Conservation (phyloP, 2,329 filamentous ascomycete genomes). For the Fusarium setosum region DNA sequence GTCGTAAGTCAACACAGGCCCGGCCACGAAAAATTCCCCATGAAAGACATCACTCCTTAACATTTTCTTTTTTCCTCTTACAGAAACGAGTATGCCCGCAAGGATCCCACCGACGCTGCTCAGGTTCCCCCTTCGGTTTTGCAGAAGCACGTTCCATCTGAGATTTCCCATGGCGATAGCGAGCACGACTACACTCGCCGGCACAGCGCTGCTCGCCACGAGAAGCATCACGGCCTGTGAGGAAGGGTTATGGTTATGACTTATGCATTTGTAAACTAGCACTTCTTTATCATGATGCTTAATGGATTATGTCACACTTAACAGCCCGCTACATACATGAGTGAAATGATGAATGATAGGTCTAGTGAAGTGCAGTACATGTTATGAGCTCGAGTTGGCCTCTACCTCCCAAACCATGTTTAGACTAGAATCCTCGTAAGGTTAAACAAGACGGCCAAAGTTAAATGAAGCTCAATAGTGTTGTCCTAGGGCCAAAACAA, state of each 20-base stretch:
- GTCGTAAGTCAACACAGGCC: slow-evolving; percentile 47
- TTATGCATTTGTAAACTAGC: slow-evolving; percentile 35
- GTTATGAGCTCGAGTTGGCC: too few species aligned
- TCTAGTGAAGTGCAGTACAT: too few species aligned
- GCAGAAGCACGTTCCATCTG: slow-evolving; percentile 57
- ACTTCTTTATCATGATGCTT: slow-evolving; percentile 20
- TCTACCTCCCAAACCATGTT: too few species aligned
- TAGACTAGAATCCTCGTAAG: too few species aligned
- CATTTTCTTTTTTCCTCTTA: slow-evolving; percentile 5
- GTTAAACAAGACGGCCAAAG: too few species aligned
- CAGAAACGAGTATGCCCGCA: slow-evolving; percentile 36
- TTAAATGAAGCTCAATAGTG: too few species aligned
- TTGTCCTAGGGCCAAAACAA: too few species aligned
- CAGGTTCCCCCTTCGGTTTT: slow-evolving; percentile 68
- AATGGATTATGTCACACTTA: slow-evolving; percentile 18
- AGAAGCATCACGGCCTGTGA: slow-evolving; percentile 60
- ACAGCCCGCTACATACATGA: too few species aligned
- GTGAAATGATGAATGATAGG: too few species aligned
- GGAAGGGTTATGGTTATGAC: slow-evolving; percentile 9
- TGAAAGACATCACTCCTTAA: slow-evolving; percentile 21
- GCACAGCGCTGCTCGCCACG: slow-evolving; percentile 62
- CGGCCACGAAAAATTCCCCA: not conserved
- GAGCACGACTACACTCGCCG: slow-evolving; percentile 57
- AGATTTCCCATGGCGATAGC: slow-evolving; percentile 57
- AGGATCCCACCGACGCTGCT: slow-evolving; percentile 65